Conservation (phyloP, 2,329 filamentous ascomycete species). For the Ophiostoma pallidulum region DNA sequence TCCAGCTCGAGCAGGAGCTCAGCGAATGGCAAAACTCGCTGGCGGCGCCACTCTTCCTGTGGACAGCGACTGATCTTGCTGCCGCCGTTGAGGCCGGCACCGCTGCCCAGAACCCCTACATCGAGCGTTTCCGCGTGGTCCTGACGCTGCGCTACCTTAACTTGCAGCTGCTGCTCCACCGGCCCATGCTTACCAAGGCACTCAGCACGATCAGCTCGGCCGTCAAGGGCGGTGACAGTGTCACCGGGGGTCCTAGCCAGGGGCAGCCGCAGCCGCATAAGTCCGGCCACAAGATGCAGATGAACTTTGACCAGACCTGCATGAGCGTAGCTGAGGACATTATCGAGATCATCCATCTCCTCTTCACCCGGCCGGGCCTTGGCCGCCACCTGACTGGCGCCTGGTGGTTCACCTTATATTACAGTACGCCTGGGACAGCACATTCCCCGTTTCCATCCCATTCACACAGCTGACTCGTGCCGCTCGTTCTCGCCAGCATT, state of each 20-base stretch:
- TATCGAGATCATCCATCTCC: constrained; percentile 5
- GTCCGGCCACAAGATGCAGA: too few species aligned
- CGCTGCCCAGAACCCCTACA: background rate
- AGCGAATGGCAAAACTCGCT: constrained; percentile 28
- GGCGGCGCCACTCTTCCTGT: constrained; percentile 21
- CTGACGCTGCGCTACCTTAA: constrained; percentile 26
- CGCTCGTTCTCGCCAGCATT: too few species aligned
- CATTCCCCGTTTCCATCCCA: too few species aligned
- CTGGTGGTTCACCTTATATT: constrained; percentile 9
- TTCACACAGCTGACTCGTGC: too few species aligned
- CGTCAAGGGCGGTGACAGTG: constrained; percentile 10
- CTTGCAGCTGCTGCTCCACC: constrained; percentile 24
- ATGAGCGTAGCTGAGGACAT: constrained; percentile 4
- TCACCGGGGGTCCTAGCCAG: too few species aligned
- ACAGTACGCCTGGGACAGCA: too few species aligned
- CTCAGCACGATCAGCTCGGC: background rate
- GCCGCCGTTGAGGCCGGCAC: constrained; percentile 7
- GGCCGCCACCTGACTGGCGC: constrained; percentile 6
- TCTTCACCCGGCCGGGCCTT: background rate
- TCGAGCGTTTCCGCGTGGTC: constrained; percentile 24
- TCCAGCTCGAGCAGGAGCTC: constrained; percentile 31
- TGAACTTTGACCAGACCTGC: too few species aligned
- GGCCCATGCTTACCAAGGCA: constrained; percentile 19
- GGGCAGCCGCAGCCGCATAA: too few species aligned
- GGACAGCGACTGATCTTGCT: constrained; percentile 9